These are phyloP conservation scores for Fusarium siculi DNA, from an alignment of 2,329 filamentous ascomycete species.

Conservation along the genomic window DNA sequence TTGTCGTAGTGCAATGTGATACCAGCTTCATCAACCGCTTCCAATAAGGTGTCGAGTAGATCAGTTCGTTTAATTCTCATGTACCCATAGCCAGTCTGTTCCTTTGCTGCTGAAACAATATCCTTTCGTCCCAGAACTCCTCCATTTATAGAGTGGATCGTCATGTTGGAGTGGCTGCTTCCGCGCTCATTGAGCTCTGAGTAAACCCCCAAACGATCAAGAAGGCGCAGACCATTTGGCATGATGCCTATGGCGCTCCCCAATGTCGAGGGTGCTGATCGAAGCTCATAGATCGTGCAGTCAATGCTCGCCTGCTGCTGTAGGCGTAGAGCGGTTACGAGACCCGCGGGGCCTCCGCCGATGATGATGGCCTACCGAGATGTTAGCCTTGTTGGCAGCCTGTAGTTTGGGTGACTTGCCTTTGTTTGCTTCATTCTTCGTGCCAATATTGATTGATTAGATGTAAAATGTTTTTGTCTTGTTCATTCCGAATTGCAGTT, in stretches of 20 bases:
- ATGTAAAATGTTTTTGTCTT: not conserved
- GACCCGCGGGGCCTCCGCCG: not conserved
- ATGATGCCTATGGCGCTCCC: not conserved
- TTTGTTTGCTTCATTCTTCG: not conserved
- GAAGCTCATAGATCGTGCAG: not conserved
- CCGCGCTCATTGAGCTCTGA: not conserved
- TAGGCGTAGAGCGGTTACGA: not conserved
- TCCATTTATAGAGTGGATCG: not conserved
- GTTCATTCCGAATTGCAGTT: not conserved
- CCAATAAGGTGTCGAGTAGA: not conserved
- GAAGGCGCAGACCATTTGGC: not conserved
- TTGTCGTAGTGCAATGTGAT: not conserved
- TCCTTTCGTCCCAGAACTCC: not conserved
- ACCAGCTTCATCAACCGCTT: not conserved
- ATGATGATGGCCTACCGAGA: not conserved
- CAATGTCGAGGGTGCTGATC: not conserved
- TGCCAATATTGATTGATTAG: rapidly evolving
- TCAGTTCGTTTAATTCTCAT: conserved; percentile 2
- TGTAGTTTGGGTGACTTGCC: not conserved
- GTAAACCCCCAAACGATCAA: not conserved
- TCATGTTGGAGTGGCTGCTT: not conserved
- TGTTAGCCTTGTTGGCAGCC: not conserved
- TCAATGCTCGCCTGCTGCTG: not conserved
- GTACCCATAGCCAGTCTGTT: not conserved
- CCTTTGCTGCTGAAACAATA: not conserved